These are phyloP conservation scores for Diaporthe citri DNA, from an alignment of 2,329 filamentous ascomycete species.

Conservation along the genomic window DNA sequence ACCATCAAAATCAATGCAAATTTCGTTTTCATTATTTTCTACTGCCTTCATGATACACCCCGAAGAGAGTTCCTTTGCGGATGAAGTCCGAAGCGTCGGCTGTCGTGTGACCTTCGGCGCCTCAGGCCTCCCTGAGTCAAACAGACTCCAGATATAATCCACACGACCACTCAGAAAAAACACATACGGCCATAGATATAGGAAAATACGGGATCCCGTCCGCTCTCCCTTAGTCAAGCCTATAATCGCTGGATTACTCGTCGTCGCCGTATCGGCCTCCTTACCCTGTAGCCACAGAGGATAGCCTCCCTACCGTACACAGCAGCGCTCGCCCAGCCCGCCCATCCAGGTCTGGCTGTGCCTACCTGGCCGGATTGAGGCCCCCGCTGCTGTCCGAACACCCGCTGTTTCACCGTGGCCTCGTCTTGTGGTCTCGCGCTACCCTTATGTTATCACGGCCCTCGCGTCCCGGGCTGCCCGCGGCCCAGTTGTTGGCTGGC, in stretches of 20 bases:
- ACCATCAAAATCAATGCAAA: too few relatives aligned
- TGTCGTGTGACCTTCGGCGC: neutral
- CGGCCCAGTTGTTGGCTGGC: too few relatives aligned
- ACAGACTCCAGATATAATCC: neutral
- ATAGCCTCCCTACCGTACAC: neutral
- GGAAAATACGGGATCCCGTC: neutral
- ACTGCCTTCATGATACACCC: too few relatives aligned
- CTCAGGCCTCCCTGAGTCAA: neutral
- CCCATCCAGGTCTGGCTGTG: neutral
- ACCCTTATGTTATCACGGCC: neutral
- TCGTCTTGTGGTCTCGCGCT: neutral
- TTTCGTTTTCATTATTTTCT: too few relatives aligned
- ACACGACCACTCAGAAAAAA: neutral
- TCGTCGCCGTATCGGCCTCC: too few relatives aligned
- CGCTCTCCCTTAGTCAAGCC: neutral
- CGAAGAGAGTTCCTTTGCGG: neutral
- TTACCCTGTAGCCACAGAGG: too few relatives aligned
- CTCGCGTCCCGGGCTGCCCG: neutral
- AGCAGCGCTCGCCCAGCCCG: neutral
- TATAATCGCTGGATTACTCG: neutral
- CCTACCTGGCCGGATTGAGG: neutral
- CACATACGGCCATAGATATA: conserved; percentile 6
- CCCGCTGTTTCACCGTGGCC: neutral
- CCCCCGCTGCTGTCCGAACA: neutral
- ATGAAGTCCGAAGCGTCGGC: neutral